These are phyloP conservation scores for Xerophyta viscosa DNA, from an alignment of 106 monocot species.

Conservation along the genomic window DNA sequence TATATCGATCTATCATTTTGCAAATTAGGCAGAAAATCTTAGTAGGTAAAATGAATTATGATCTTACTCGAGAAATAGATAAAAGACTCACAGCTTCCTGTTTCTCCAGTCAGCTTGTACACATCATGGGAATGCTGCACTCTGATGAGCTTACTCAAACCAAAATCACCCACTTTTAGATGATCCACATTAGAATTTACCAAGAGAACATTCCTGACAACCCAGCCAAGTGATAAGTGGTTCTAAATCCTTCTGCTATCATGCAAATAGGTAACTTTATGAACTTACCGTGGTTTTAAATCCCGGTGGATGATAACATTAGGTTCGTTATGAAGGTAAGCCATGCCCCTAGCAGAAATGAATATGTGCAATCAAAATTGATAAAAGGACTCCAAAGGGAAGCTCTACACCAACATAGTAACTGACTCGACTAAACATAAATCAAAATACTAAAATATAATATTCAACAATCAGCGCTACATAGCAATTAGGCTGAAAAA, in stretches of 20 bases:
- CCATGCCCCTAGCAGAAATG: constrained; percentile 99
- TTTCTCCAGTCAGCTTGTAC: constrained; percentile 99
- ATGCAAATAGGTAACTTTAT: neutral
- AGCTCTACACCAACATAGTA: neutral
- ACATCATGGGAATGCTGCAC: constrained; percentile 83
- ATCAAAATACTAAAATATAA: too few species aligned
- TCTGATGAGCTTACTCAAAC: constrained; percentile 90
- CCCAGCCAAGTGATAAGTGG: constrained; percentile 7
- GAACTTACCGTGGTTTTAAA: constrained; percentile 80
- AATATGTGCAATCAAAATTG: neutral
- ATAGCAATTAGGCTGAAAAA: too few species aligned
- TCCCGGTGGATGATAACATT: constrained; percentile 97
- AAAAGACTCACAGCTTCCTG: constrained; percentile 87
- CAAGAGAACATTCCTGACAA: constrained; percentile 89
- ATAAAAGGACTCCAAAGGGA: neutral
- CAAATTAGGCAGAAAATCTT: constrained; percentile 11
- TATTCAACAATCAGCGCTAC: too few species aligned
- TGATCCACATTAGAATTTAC: constrained; percentile 94
- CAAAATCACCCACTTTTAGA: constrained; percentile 97
- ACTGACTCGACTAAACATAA: neutral
- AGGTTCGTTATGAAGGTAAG: constrained; percentile 97
- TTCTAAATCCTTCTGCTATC: neutral
- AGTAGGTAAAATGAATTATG: neutral
- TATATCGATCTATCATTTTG: constrained; percentile 63
- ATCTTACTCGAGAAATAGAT: neutral